Conservation (phyloP, 1,139 yeast genomes). For the Protomyces inouyei region DNA sequence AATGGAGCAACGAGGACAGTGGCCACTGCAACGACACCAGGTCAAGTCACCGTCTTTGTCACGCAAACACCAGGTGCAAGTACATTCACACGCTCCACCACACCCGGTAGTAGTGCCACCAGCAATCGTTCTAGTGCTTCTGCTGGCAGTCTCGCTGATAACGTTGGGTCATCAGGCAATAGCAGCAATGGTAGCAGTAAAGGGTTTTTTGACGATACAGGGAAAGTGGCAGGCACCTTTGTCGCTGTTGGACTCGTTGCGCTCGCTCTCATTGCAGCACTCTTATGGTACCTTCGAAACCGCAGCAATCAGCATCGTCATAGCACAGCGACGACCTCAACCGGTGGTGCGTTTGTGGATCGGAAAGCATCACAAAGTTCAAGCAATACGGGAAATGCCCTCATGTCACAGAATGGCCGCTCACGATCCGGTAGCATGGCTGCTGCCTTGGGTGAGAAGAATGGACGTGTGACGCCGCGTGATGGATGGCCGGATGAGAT, state of each 20-base stretch:
- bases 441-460: conserved; percentile 10
- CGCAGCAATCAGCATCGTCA: conserved; percentile 33
- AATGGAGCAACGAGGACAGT: conserved; percentile 33
- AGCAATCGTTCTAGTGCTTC: conserved; percentile 15
- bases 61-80: conserved; percentile 31
- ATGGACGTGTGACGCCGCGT: neutral
- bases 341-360: conserved; percentile 31
- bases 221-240: conserved; percentile 70
- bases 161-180: neutral
- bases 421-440: conserved; percentile 24
- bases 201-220: conserved; percentile 51
- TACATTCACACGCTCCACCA: conserved; percentile 31
- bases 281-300: conserved; percentile 35
- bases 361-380: conserved; percentile 23
- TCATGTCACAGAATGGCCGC: conserved; percentile 22
- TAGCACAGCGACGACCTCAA: conserved; percentile 31
- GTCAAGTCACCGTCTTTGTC: neutral
- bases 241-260: conserved; percentile 61
- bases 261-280: conserved; percentile 42
- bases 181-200: neutral
- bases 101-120: conserved; percentile 28
- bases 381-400: conserved; percentile 21
- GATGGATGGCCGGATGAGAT: conserved; percentile 27
- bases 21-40: conserved; percentile 36
- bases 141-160: conserved; percentile 15